Evolutionary conservation across 2,329 filamentous ascomycete genomes (phyloP), one percentile per base, ranked within the genome.

Genomic region (Fusarium acutatum): DNA sequence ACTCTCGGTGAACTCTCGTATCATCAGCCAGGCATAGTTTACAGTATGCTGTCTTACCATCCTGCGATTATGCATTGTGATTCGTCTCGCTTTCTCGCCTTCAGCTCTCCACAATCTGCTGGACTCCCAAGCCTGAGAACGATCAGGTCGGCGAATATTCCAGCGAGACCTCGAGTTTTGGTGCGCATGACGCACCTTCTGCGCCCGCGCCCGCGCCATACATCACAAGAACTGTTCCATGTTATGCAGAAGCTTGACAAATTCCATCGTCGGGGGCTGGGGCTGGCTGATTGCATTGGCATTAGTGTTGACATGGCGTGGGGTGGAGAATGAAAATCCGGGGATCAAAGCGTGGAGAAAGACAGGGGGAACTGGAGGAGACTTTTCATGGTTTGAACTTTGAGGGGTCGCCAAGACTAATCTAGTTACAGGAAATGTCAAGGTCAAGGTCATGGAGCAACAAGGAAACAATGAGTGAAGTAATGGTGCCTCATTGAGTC

Each of bases 131-230:
- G 30, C 30, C 49, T 20, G 18, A 56, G 47, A 40, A 52, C 49
- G 60, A 38, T 35, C 43, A 43, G 28, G 43, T 46, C 34, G 20
- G 46, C 24, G 37, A n/a, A 61, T 32, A 26, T 47, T 46, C 22
- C 22, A 24, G 49, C 41, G 28, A 56, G 43, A 56, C 60, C 32
- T 49, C 43, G 49, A 69, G 66, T 71, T 69, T 46, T 64, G 44
- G 30, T 52, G 71, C 75, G 71, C 73, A 76, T 77, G 73, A 77
- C 69, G 67, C 67, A 46, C 44, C 57, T 34, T 44, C 41, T 58
- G n/a, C 52, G 37, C 40, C 68, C 38, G 46, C 49, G 53, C 49
- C 43, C 56, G 40, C 41, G 52, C 43, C 56, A 37, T 53, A 38
- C 38, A 57, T 66, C 53, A 34, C 47, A 54, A 37, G 38, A 54